Percentiles rank a stretch among this genome's conserved stretches.
Conservation (phyloP, 495 filamentous ascomycete species). For the Xylaria telfairii region DNA sequence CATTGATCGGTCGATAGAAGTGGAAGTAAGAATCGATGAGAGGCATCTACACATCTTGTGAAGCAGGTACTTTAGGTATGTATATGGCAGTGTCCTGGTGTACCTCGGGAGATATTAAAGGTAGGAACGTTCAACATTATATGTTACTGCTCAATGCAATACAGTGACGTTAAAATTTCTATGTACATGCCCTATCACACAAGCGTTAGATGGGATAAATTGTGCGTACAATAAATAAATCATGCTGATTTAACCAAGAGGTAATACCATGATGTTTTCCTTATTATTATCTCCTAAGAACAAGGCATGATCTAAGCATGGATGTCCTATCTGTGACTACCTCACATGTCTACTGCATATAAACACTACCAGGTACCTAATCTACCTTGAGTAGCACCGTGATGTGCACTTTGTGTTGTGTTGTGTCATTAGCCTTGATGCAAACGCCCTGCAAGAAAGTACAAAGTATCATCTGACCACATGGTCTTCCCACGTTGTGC, state of each 20-base stretch:
- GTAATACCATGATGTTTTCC: too few relatives aligned
- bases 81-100: background rate
- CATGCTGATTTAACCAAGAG: too few relatives aligned
- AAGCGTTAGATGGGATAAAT: too few relatives aligned
- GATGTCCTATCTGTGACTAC: background rate
- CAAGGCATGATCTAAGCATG: too few relatives aligned
- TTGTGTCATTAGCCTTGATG: background rate
- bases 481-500: background rate
- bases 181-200: too few relatives aligned
- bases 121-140: slow-evolving; percentile 3
- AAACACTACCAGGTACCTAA: too few relatives aligned
- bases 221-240: background rate
- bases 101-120: background rate
- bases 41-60: background rate
- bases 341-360: background rate
- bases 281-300: too few relatives aligned
- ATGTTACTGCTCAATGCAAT: background rate
- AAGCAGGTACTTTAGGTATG: too few relatives aligned
- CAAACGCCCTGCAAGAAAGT: background rate
- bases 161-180: too few relatives aligned
- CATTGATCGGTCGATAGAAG: background rate
- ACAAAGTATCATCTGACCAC: background rate
- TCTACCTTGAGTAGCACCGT: too few relatives aligned
- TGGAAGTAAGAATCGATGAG: background rate
- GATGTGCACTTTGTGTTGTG: background rate